A percentile compares a stretch with the other conserved stretches of the same genome.
Evolutionary conservation across 306 rosid genomes (phyloP).

Genomic region (Medicago truncatula): DNA sequence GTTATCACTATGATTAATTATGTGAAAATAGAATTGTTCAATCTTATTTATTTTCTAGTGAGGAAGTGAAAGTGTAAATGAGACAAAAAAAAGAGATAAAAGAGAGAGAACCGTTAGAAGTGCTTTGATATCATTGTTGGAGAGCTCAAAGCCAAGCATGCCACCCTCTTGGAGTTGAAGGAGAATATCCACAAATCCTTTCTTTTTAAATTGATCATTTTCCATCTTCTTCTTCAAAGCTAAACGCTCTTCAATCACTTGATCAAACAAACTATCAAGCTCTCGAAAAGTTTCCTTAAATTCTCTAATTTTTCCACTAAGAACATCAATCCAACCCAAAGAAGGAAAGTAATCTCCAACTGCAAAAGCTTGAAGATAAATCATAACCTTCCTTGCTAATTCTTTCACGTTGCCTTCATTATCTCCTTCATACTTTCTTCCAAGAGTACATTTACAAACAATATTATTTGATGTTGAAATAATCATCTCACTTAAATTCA

Average conservation of each 20-base stretch:
- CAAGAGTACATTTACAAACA: conserved; percentile 14
- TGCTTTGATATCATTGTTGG: conserved; percentile 37
- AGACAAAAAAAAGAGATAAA: not conserved
- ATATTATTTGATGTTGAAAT: not conserved
- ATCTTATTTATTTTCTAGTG: not conserved
- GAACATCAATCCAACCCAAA: conserved; percentile 19
- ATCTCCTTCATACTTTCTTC: not conserved
- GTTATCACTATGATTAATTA: not conserved
- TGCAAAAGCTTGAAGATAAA: not conserved
- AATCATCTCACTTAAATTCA: conserved; percentile 3
- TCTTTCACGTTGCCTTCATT: not conserved
- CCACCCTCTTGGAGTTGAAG: conserved; percentile 18
- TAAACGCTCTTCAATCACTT: conserved; percentile 18
- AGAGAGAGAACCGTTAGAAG: conserved; percentile 32
- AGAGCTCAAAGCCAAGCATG: conserved; percentile 5
- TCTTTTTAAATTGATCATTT: not conserved
- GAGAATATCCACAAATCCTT: conserved; percentile 38
- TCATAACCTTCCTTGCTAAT: not conserved
- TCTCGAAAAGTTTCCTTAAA: not conserved
- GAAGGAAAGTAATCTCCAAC: conserved; percentile 12
- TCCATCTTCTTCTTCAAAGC: conserved; percentile 21
- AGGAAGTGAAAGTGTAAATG: not conserved
- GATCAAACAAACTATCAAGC: not conserved
- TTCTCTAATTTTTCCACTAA: not conserved
- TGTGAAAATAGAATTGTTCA: not conserved